Evolutionary conservation across 257 asterid species (phyloP).

Genomic region (Jasminum sambac): DNA sequence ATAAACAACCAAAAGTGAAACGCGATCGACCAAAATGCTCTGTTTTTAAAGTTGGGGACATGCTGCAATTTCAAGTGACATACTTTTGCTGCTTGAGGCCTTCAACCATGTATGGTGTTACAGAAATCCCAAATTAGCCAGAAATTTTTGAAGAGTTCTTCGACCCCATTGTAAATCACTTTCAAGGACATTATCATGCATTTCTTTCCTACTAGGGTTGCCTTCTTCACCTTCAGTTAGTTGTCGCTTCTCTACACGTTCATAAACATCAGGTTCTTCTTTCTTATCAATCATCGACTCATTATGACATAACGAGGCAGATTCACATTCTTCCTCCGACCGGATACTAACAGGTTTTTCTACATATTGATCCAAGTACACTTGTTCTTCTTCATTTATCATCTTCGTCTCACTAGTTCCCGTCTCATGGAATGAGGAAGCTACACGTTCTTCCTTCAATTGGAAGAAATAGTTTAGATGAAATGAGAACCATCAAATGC

Average conservation of each 20-base stretch:
- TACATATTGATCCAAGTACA: neutral
- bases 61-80: neutral
- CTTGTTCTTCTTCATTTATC: constrained; percentile 26
- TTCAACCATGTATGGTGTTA: neutral
- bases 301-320: constrained; percentile 14
- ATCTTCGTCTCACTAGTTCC: constrained; percentile 23
- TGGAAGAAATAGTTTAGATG: constrained; percentile 21
- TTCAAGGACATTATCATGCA: constrained; percentile 25
- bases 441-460: constrained; percentile 29
- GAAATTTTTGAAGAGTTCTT: constrained; percentile 53
- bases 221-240: constrained; percentile 18
- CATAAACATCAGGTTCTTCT: constrained; percentile 15
- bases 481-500: neutral
- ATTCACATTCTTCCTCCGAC: constrained; percentile 33
- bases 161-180: constrained; percentile 58
- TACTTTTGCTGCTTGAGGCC: neutral
- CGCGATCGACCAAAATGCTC: neutral
- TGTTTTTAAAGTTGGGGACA: neutral
- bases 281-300: constrained; percentile 27
- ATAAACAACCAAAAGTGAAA: too few species aligned
- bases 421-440: neutral
- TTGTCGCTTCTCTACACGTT: constrained; percentile 18
- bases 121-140: constrained; percentile 48
- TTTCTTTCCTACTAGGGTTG: constrained; percentile 6
- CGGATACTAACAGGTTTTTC: constrained; percentile 27